These are phyloP conservation scores for Penicillium crustosum DNA, from an alignment of 2,329 filamentous ascomycete genomes.

Conservation along the genomic window DNA sequence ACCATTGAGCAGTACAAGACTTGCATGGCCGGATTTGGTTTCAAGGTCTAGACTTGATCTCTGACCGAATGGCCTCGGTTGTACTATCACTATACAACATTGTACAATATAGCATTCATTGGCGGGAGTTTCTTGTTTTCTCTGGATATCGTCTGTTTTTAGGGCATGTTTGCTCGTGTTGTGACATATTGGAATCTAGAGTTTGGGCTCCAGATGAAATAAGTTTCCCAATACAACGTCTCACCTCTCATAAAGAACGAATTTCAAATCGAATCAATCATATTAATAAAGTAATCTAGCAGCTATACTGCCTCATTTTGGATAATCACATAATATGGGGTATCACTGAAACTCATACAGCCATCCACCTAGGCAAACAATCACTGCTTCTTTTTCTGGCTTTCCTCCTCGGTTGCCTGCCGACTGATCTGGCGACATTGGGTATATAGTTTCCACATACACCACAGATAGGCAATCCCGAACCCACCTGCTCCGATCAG, in stretches of 20 bases:
- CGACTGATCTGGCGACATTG: conserved; percentile 32
- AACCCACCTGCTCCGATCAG: conserved; percentile 84
- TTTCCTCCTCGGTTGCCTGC: conserved; percentile 26
- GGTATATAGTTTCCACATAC: conserved; percentile 62
- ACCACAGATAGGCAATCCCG: conserved; percentile 87
- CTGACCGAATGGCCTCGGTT: conserved; percentile 1
- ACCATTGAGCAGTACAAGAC: conserved; percentile 81
- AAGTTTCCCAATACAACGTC: conserved; percentile 17
- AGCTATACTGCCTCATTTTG: conserved; percentile 4
- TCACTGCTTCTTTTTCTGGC: conserved; percentile 39
- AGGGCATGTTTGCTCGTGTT: conserved; percentile 7
- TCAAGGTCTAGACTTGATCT: conserved; percentile 57
- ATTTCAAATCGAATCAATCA: background rate
- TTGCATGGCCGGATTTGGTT: conserved; percentile 93
- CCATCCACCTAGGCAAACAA: conserved; percentile 2
- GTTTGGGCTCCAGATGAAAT: conserved; percentile 2
- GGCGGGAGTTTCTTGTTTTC: conserved; percentile 18
- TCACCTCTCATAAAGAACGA: conserved; percentile 13
- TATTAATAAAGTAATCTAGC: conserved; percentile 8
- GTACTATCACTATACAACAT: conserved; percentile 14
- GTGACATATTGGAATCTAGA: conserved; percentile 9
- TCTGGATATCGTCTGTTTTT: conserved; percentile 8
- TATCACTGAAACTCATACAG: conserved; percentile 28
- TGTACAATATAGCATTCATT: conserved; percentile 29
- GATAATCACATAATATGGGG: conserved; percentile 22